Percentiles rank a stretch among this genome's conserved stretches.
Evolutionary conservation across 1,284 basidiomycete genomes (phyloP).

Genomic region (Malassezia slooffiae): DNA sequence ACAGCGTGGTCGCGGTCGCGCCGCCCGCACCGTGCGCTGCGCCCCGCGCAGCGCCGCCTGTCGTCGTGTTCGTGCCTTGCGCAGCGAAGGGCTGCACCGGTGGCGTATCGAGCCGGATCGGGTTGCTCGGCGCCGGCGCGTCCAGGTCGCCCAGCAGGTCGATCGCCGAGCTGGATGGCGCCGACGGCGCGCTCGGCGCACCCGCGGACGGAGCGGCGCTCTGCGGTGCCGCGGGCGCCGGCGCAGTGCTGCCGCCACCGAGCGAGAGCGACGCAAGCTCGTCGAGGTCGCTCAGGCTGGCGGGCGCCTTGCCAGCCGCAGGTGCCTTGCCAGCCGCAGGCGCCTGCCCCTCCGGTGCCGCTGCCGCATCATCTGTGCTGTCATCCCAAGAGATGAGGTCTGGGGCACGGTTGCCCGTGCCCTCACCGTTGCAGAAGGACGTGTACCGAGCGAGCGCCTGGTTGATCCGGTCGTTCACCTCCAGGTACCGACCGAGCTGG

Average conservation of each 20-base stretch:
- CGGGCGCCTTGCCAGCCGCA: background rate
- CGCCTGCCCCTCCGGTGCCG: too few species aligned
- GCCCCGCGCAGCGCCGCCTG: conserved; percentile 10
- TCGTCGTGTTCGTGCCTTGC: background rate
- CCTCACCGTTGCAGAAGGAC: conserved; percentile 76
- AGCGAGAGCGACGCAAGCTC: conserved; percentile 35
- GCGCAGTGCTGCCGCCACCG: background rate
- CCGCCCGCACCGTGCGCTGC: too few species aligned
- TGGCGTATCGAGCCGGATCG: conserved; percentile 8
- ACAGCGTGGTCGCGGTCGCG: background rate
- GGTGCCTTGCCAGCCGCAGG: background rate
- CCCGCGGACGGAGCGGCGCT: background rate
- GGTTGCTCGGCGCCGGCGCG: background rate
- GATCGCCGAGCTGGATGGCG: background rate
- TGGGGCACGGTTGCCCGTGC: conserved; percentile 46
- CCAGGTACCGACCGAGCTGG: conserved; percentile 78
- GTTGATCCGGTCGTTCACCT: conserved; percentile 97
- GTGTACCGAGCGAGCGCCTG: conserved; percentile 79
- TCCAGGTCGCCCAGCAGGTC: conserved; percentile 14
- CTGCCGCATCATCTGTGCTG: too few species aligned
- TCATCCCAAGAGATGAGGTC: conserved; percentile 45
- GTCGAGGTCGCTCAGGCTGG: conserved; percentile 17
- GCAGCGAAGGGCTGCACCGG: conserved; percentile 11
- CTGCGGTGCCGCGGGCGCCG: background rate
- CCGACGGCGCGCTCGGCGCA: background rate